Evolutionary conservation across 768 basidiomycete genomes (phyloP).

Genomic region (Psilocybe sp.): DNA sequence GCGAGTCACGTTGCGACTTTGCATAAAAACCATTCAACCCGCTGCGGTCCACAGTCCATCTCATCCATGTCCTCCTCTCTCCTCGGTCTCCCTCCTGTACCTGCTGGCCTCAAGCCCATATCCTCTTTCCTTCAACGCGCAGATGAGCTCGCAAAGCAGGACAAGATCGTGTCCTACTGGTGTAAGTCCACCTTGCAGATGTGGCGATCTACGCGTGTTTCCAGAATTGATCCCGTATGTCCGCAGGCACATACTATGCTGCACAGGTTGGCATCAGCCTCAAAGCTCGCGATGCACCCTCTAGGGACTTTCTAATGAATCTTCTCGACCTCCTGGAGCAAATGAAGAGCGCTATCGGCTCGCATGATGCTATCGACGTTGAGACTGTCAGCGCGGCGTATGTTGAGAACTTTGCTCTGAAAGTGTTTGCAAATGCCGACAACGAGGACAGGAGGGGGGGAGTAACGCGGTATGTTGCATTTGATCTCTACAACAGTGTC

Average conservation of each 20-base stretch:
- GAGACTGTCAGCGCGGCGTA: conserved; percentile 85
- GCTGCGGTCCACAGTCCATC: conserved; percentile 2
- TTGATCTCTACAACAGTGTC: not conserved
- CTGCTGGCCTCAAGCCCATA: conserved; percentile 62
- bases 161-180: conserved; percentile 93
- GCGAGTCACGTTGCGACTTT: conserved; percentile 19
- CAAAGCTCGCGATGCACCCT: conserved; percentile 61
- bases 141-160: conserved; percentile 77
- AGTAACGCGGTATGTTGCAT: conserved; percentile 60
- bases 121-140: conserved; percentile 86
- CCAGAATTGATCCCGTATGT: conserved; percentile 4
- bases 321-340: conserved; percentile 78
- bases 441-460: conserved; percentile 82
- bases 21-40: conserved; percentile 19
- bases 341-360: conserved; percentile 72
- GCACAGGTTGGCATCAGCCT: conserved; percentile 82
- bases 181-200: conserved; percentile 50
- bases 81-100: conserved; percentile 59
- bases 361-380: conserved; percentile 77
- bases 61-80: conserved; percentile 21
- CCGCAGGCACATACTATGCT: conserved; percentile 83
- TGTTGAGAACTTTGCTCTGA: conserved; percentile 92
- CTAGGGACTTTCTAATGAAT: conserved; percentile 66
- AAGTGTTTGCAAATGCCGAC: conserved; percentile 86
- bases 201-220: not conserved